phyloP scores from a whole-genome alignment of 164 flowering plant species.

The Stephania cephalantha region DNA sequence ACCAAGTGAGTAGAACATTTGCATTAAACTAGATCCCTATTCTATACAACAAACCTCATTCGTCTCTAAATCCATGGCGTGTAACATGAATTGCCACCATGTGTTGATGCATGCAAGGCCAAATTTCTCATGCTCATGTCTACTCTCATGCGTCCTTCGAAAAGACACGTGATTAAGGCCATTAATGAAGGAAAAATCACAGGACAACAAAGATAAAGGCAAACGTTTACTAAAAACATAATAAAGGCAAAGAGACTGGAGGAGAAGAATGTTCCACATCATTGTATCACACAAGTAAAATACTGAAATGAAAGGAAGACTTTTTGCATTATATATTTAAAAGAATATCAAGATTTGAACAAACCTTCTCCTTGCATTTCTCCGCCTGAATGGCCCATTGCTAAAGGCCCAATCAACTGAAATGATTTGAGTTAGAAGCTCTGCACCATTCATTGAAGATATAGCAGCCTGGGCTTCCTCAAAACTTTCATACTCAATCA shows the following conservation, averaged over 20 bases:
- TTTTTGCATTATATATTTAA: not conserved
- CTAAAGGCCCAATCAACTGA: constrained; percentile 57
- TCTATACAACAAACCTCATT: too few species aligned
- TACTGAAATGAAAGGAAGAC: not conserved
- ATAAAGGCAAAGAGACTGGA: not conserved
- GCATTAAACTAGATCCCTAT: too few species aligned
- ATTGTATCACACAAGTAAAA: not conserved
- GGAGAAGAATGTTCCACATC: not conserved
- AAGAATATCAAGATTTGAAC: not conserved
- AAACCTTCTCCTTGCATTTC: constrained; percentile 42
- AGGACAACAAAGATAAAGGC: not conserved
- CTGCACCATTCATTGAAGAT: constrained; percentile 33
- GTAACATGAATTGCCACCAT: too few species aligned
- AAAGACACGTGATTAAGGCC: not conserved
- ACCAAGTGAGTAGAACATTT: too few species aligned
- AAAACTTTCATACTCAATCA: constrained; percentile 39
- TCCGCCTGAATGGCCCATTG: constrained; percentile 43
- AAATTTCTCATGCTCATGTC: not conserved
- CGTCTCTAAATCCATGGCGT: too few species aligned
- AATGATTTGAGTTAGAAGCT: constrained; percentile 34
- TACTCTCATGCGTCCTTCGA: not conserved
- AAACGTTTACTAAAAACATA: not conserved
- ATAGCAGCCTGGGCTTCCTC: constrained; percentile 52
- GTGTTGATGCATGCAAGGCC: not conserved
- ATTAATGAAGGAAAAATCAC: not conserved